These are phyloP conservation scores for Thalassia testudinum DNA, from an alignment of 116 monocot genomes.

Conservation along the genomic window DNA sequence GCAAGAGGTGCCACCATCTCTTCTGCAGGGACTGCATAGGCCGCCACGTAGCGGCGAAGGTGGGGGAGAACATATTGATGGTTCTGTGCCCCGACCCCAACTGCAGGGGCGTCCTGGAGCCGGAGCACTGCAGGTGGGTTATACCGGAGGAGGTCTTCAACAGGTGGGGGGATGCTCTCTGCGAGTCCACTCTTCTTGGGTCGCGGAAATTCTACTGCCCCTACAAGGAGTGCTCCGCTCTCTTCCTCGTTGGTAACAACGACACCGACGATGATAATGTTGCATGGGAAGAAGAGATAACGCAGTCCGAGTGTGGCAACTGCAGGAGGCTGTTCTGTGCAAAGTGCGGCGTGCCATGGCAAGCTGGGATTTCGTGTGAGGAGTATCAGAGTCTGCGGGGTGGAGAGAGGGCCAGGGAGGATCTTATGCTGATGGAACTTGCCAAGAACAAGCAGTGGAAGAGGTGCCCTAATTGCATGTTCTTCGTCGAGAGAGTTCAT, in stretches of 20 bases:
- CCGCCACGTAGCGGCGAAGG: conserved; percentile 19
- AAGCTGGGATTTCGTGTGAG: conserved; percentile 18
- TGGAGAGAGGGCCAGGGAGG: conserved; percentile 17
- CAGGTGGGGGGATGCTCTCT: conserved; percentile 23
- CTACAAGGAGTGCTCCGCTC: conserved; percentile 48
- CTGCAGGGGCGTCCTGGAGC: conserved; percentile 20
- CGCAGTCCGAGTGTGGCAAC: conserved; percentile 16
- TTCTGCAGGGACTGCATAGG: conserved; percentile 34
- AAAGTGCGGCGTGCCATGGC: conserved; percentile 30
- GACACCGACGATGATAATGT: conserved; percentile 9
- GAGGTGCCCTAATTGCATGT: conserved; percentile 25
- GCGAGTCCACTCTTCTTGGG: conserved; percentile 19
- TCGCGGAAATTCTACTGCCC: conserved; percentile 31
- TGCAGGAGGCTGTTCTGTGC: conserved; percentile 33
- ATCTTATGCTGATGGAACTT: conserved; percentile 17
- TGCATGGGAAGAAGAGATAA: conserved; percentile 3
- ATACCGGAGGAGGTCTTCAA: conserved; percentile 28
- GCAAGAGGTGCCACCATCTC: conserved; percentile 20
- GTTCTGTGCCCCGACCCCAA: conserved; percentile 24
- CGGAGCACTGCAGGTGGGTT: conserved; percentile 16
- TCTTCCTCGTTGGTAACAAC: too few relatives aligned
- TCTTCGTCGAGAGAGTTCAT: conserved; percentile 22
- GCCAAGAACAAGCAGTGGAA: conserved; percentile 17
- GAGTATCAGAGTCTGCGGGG: conserved; percentile 12
- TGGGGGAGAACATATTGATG: conserved; percentile 14